Evolutionary conservation across 805 yeast species (phyloP).

Genomic region (Ogataea paradorogensis): DNA sequence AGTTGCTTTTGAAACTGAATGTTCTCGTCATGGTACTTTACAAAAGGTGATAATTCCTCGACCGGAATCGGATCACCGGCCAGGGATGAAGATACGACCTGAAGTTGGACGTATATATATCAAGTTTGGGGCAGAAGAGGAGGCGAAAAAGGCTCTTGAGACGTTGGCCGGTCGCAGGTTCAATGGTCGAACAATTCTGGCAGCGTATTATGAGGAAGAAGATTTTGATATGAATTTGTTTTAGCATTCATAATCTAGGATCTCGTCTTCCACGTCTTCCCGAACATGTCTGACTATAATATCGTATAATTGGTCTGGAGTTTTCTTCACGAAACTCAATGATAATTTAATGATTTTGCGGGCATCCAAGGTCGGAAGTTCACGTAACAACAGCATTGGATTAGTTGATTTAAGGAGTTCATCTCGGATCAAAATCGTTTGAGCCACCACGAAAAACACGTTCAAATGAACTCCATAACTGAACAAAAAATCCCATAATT

Average conservation of each 20-base stretch:
- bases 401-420: conserved; percentile 53
- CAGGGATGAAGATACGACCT: conserved; percentile 37
- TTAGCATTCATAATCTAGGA: conserved; percentile 23
- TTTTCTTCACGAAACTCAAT: conserved; percentile 71
- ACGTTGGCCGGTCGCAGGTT: conserved; percentile 64
- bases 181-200: conserved; percentile 65
- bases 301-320: conserved; percentile 66
- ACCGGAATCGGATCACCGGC: conserved; percentile 42
- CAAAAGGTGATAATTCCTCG: conserved; percentile 57
- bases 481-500: conserved; percentile 86
- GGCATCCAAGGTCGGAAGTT: conserved; percentile 69
- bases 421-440: conserved; percentile 65
- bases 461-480: conserved; percentile 92
- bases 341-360: conserved; percentile 74
- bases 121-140: conserved; percentile 51
- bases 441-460: conserved; percentile 79
- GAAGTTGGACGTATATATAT: conserved; percentile 74
- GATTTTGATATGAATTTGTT: conserved; percentile 49
- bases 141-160: conserved; percentile 51
- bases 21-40: conserved; percentile 50
- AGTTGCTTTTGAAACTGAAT: conserved; percentile 50
- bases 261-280: conserved; percentile 41
- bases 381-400: conserved; percentile 75
- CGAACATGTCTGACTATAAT: conserved; percentile 60
- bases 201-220: conserved; percentile 55